Evolutionary conservation across 2,329 filamentous ascomycete genomes (phyloP), one percentile per base, ranked within the genome.

Genomic region (Rhynchosporium graminicola): DNA sequence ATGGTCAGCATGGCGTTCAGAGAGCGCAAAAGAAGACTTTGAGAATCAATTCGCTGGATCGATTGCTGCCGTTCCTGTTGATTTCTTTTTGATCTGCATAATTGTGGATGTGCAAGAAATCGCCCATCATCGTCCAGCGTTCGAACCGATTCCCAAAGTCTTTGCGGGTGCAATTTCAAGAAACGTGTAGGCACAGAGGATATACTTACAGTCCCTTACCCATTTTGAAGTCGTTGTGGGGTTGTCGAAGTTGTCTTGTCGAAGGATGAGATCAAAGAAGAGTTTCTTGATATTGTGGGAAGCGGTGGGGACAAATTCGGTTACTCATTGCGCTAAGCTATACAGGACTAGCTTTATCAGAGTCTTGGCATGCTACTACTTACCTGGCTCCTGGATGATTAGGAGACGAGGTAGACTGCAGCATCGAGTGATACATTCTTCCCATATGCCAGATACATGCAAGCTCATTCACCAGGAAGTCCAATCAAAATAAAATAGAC

Each of bases 131-230:
- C 7, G 10, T 26, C 20, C 8, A n/a, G 8, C 12, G 4, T 40
- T n/a, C 2, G 28, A 29, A 40, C 1, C 28, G 33, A 20, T 8
- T 42, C 51, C 10, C n/a, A 20, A 56, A 56, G 3, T 43, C 20
- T 46, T 20, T 57, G 40, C 54, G 40, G n/a, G 6, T 29, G 52
- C 3, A 38, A 31, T 56, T 20, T 20, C 20, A 20, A n/a, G 36
- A 15, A 42, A 57, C 52, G n/a, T 47, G 15, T 36, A 38, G 48
- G 9, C 45, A 3, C 33, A 9, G 10, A 29, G 46, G 50, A n/a
- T 33, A 33, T 20, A 55, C 71, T 70, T 69, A 73, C 71, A 71
- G 72, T 81, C 80, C 80, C 76, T 80, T 79, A 77, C 77, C 79
- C 80, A 82, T 83, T 73, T 67, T 62, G 61, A 45, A 47, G 45